Conservation (phyloP, 805 yeast genomes). For the Saccharomycopsis capsularis region DNA sequence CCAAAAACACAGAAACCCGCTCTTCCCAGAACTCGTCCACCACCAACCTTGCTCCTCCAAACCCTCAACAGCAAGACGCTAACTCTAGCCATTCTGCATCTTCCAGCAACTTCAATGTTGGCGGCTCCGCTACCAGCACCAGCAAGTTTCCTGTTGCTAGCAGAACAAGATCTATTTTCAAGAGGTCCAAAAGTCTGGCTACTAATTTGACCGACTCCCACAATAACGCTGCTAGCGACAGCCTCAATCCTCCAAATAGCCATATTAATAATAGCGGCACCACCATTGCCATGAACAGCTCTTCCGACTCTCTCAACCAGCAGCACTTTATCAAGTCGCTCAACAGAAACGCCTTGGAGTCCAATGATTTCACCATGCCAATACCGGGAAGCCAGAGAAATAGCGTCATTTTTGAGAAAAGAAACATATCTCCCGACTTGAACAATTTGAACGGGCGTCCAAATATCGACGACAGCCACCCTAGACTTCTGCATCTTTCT, state of each 20-base stretch:
- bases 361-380: conserved; percentile 20
- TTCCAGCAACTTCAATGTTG: background rate
- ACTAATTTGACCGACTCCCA: background rate
- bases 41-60: conserved; percentile 4
- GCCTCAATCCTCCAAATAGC: background rate
- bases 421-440: background rate
- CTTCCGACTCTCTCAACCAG: conserved; percentile 3
- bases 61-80: background rate
- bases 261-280: background rate
- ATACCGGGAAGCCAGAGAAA: conserved; percentile 18
- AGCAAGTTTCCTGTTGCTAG: background rate
- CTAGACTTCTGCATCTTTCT: background rate
- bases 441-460: background rate
- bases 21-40: conserved; percentile 7
- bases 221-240: conserved; percentile 1
- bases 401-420: conserved; percentile 27
- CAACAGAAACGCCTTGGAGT: conserved; percentile 11
- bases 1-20: background rate
- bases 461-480: background rate
- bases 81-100: background rate
- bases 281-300: background rate
- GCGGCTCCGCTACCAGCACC: background rate
- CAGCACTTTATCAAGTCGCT: conserved; percentile 11
- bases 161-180: conserved; percentile 9
- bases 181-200: background rate